Conservation (phyloP, 208 protist species). For the Tritrichomonas foetus region DNA sequence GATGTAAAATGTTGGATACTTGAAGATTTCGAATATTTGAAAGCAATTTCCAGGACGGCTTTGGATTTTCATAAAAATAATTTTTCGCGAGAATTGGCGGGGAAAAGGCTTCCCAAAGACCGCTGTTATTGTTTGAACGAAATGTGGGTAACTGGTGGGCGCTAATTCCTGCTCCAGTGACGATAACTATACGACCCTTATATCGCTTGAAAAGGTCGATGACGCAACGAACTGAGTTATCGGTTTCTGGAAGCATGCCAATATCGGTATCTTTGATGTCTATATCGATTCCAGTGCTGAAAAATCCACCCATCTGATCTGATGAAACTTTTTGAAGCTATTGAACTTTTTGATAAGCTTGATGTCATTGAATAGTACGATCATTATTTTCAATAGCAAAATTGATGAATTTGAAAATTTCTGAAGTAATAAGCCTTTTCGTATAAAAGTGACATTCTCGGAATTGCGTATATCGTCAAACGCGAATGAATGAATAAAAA, state of each 20-base stretch:
- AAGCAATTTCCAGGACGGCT: not conserved
- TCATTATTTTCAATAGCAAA: no score
- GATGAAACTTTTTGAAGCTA: not conserved
- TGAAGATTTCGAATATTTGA: slow-evolving; percentile 13
- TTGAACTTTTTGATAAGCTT: not conserved
- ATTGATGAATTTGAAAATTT: no score
- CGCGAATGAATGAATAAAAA: no score
- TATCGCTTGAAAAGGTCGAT: not conserved
- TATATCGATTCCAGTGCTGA: not conserved
- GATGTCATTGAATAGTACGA: no score
- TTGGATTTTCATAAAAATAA: slow-evolving; percentile 17
- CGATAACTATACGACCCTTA: not conserved
- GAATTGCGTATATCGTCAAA: no score
- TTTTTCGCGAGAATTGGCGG: not conserved
- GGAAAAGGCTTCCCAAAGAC: not conserved
- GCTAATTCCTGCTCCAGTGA: not conserved
- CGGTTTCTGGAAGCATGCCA: not conserved
- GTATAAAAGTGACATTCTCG: no score
- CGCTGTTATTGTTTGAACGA: not conserved
- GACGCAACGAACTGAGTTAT: not conserved
- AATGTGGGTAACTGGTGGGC: not conserved
- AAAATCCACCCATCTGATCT: not conserved
- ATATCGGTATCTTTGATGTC: not conserved
- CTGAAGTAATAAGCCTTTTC: no score
- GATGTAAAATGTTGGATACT: not conserved